phyloP scores from a whole-genome alignment of 352 stramenopile genomes.

The Synura sp. region DNA sequence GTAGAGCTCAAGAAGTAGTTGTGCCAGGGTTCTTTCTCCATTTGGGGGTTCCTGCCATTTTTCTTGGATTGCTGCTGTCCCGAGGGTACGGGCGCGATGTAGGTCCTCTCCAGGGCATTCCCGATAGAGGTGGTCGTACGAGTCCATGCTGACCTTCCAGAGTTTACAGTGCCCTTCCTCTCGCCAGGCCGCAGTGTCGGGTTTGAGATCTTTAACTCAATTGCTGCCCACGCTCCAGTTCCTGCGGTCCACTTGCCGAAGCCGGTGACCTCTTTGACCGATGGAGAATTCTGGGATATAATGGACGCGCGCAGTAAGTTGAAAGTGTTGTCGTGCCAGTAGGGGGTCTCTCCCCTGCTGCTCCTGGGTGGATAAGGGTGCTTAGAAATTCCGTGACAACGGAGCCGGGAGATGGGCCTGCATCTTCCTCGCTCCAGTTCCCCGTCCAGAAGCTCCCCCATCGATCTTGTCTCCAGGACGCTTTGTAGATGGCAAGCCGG shows the following conservation, averaged over 20 bases:
- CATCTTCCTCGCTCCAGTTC: neutral
- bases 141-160: conserved; percentile 4
- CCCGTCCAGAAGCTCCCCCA: neutral
- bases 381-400: neutral
- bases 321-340: conserved; percentile 31
- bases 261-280: conserved; percentile 13
- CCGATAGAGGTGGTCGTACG: conserved; percentile 26
- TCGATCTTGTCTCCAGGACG: neutral
- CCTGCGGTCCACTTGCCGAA: neutral
- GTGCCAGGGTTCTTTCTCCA: neutral
- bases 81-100: neutral
- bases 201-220: neutral
- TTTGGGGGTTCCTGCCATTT: neutral
- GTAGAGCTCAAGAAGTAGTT: conserved; percentile 1
- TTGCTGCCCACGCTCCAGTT: no score
- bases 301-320: neutral
- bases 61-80: neutral
- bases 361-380: neutral
- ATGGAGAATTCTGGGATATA: conserved; percentile 24
- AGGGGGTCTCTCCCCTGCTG: neutral
- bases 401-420: neutral
- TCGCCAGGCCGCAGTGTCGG: no score
- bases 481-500: neutral
- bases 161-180: conserved; percentile 36
- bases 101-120: no score